phyloP scores from a whole-genome alignment of 2,329 filamentous ascomycete genomes.

The Epichloe sibirici region DNA sequence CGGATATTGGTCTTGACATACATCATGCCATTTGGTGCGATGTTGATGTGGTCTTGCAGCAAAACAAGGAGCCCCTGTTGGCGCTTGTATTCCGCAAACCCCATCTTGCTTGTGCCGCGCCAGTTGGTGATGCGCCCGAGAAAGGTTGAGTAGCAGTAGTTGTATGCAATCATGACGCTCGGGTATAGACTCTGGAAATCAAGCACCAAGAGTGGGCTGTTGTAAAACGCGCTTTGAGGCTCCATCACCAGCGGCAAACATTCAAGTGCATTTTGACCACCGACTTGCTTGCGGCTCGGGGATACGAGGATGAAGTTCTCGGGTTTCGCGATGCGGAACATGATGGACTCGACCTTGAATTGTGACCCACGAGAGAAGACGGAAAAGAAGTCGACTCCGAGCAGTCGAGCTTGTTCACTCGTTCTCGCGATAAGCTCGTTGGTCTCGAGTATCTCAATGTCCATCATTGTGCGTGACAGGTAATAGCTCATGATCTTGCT shows the following conservation, averaged over 20 bases:
- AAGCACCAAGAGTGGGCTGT: constrained; percentile 74
- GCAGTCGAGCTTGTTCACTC: constrained; percentile 82
- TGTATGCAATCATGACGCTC: constrained; percentile 98
- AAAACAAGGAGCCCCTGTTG: constrained; percentile 63
- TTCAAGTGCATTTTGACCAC: constrained; percentile 85
- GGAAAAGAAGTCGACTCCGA: constrained; percentile 94
- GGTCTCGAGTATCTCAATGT: constrained; percentile 81
- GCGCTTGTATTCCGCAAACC: constrained; percentile 76
- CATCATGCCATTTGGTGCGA: constrained; percentile 94
- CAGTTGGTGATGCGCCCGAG: constrained; percentile 75
- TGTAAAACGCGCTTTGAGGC: constrained; percentile 89
- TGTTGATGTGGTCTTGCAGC: constrained; percentile 75
- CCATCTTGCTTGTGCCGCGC: constrained; percentile 91
- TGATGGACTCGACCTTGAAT: constrained; percentile 96
- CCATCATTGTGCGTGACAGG: constrained; percentile 58
- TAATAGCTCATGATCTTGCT: constrained; percentile 70
- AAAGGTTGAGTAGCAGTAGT: constrained; percentile 97
- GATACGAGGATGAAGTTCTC: constrained; percentile 89
- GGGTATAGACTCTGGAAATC: constrained; percentile 96
- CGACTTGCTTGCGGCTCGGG: constrained; percentile 83
- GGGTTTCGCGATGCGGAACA: constrained; percentile 96
- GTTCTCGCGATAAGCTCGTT: constrained; percentile 84
- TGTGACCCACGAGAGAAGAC: constrained; percentile 92
- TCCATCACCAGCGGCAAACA: constrained; percentile 96
- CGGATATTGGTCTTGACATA: constrained; percentile 77